These are phyloP conservation scores for Neopestalotiopsis sp. DNA, from an alignment of 2,329 filamentous ascomycete species.

Conservation along the genomic window DNA sequence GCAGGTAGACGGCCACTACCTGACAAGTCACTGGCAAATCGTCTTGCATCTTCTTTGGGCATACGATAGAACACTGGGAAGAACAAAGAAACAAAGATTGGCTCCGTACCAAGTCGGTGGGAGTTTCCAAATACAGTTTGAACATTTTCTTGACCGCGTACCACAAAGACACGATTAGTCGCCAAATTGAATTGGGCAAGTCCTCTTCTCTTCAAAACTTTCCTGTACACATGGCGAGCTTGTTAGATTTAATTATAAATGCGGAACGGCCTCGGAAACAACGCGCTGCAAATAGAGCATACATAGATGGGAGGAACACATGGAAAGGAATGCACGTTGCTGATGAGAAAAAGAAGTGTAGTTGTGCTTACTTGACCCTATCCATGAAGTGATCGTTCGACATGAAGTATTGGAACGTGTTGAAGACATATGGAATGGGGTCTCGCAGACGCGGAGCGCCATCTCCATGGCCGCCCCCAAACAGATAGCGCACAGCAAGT, in stretches of 20 bases:
- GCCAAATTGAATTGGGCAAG: neutral
- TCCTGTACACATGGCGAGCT: neutral
- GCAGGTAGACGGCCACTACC: slow-evolving; percentile 18
- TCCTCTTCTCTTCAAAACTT: neutral
- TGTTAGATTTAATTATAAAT: neutral
- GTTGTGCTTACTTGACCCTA: neutral
- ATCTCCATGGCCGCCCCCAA: neutral
- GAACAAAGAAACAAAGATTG: neutral
- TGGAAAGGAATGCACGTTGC: neutral
- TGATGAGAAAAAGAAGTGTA: neutral
- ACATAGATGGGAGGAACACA: neutral
- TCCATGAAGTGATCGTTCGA: neutral
- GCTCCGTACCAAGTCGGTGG: slow-evolving; percentile 1
- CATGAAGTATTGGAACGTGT: slow-evolving; percentile 7
- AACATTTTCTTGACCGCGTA: slow-evolving; percentile 1
- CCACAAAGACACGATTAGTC: slow-evolving; percentile 2
- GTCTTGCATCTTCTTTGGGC: slow-evolving; percentile 21
- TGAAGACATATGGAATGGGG: slow-evolving; percentile 9
- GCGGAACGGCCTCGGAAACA: neutral
- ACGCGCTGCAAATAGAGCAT: neutral
- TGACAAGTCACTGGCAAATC: slow-evolving; percentile 22
- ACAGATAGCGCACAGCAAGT: slow-evolving; percentile 1
- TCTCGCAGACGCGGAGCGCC: neutral
- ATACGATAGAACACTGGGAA: slow-evolving; percentile 7
- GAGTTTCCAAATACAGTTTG: slow-evolving; percentile 7